phyloP scores from a whole-genome alignment of 208 protist genomes.

The Giardia duodenalis region DNA sequence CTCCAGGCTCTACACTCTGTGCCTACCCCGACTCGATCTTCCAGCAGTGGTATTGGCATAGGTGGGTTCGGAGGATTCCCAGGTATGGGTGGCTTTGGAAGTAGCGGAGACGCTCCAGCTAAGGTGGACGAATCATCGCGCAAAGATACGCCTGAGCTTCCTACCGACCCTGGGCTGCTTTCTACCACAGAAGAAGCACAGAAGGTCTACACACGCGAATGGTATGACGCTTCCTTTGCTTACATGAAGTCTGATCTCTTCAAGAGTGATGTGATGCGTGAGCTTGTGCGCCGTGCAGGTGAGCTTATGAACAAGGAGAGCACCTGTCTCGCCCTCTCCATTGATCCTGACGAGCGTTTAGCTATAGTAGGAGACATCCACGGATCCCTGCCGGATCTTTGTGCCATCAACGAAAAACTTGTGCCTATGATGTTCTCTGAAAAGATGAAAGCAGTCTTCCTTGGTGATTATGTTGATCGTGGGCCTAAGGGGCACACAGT shows the following conservation, averaged over 20 bases:
- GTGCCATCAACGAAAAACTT: background rate
- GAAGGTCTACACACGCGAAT: background rate
- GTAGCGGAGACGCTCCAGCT: background rate
- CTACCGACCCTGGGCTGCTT: background rate
- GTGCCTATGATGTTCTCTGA: background rate
- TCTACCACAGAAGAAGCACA: background rate
- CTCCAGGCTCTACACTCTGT: background rate
- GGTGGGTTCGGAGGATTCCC: background rate
- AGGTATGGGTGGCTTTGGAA: background rate
- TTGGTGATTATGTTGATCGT: conserved; percentile 33
- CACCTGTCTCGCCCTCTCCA: background rate
- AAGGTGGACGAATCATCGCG: background rate
- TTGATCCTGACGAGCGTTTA: background rate
- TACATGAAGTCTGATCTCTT: background rate
- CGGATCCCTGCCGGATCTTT: background rate
- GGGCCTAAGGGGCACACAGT: background rate
- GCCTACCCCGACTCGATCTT: background rate
- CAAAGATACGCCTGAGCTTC: background rate
- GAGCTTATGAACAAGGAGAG: background rate
- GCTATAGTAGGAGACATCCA: conserved; percentile 8
- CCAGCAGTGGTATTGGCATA: background rate
- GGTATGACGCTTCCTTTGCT: background rate
- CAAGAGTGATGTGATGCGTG: background rate
- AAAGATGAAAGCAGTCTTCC: background rate
- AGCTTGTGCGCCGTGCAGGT: background rate